Conservation (phyloP, 306 rosid species). For the Arachis stenosperma region DNA sequence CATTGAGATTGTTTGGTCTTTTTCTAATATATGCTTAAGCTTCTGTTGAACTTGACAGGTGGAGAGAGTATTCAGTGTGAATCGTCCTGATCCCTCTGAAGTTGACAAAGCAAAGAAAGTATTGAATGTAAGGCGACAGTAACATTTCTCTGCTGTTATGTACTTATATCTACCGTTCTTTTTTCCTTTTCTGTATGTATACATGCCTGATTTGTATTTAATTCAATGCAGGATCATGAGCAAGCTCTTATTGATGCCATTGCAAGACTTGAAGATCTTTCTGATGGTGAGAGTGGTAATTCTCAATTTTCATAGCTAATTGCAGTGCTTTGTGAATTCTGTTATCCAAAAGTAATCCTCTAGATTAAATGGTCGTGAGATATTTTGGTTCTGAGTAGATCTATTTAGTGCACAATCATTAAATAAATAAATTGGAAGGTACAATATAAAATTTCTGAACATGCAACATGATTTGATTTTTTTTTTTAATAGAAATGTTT, state of each 20-base stretch:
- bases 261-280: slow-evolving; percentile 69
- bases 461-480: not conserved
- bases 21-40: not conserved
- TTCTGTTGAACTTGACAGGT: slow-evolving; percentile 57
- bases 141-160: not conserved
- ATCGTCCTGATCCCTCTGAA: slow-evolving; percentile 85
- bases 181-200: slow-evolving; percentile 13
- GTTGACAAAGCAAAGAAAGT: slow-evolving; percentile 88
- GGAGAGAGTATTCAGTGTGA: slow-evolving; percentile 86
- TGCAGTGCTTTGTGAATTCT: slow-evolving; percentile 12
- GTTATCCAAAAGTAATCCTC: slow-evolving; percentile 28
- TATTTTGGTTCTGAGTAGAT: not conserved
- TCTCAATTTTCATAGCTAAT: slow-evolving; percentile 23
- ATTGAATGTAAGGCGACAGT: slow-evolving; percentile 63
- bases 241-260: slow-evolving; percentile 90
- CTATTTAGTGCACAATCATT: not conserved
- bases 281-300: slow-evolving; percentile 91
- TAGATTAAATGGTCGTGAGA: not conserved
- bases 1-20: slow-evolving; percentile 15
- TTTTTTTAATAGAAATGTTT: not conserved
- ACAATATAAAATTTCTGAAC: not conserved
- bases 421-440: not conserved
- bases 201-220: slow-evolving; percentile 28
- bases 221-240: slow-evolving; percentile 77
- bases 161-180: slow-evolving; percentile 7